A percentile compares a stretch with the other conserved stretches of the same genome.
phyloP scores from a whole-genome alignment of 441 rosid species.

The Gossypium davidsonii region DNA sequence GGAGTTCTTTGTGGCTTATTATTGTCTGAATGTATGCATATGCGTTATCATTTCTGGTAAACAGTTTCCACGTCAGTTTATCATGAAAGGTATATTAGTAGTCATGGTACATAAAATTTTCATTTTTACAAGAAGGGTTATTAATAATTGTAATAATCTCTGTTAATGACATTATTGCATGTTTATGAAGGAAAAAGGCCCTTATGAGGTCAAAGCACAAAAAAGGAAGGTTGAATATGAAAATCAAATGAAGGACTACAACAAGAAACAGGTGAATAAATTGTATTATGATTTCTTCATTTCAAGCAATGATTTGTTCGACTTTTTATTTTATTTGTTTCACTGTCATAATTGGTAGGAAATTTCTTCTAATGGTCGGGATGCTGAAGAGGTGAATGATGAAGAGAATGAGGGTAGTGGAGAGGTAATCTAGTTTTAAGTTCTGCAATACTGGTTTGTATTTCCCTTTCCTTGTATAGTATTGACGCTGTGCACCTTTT shows the following conservation, averaged over 20 bases:
- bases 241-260: slow-evolving; percentile 51
- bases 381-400: slow-evolving; percentile 36
- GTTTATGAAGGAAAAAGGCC: slow-evolving; percentile 45
- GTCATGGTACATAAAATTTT: not conserved
- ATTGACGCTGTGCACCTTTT: slow-evolving; percentile 14
- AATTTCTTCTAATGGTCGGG: slow-evolving; percentile 30
- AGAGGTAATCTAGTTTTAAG: slow-evolving; percentile 26
- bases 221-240: slow-evolving; percentile 54
- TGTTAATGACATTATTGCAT: not conserved
- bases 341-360: slow-evolving; percentile 25
- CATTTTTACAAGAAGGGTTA: not conserved
- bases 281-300: not conserved
- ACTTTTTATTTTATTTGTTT: not conserved
- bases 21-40: not conserved
- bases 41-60: not conserved
- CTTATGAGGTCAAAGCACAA: slow-evolving; percentile 53
- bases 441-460: not conserved
- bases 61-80: not conserved
- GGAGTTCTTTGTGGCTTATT: not conserved
- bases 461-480: not conserved
- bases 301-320: not conserved
- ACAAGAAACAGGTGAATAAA: slow-evolving; percentile 46
- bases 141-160: not conserved
- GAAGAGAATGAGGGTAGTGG: slow-evolving; percentile 45
- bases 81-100: not conserved